Conservation (phyloP, 768 basidiomycete species). For the Macrolepiota dolichaula region DNA sequence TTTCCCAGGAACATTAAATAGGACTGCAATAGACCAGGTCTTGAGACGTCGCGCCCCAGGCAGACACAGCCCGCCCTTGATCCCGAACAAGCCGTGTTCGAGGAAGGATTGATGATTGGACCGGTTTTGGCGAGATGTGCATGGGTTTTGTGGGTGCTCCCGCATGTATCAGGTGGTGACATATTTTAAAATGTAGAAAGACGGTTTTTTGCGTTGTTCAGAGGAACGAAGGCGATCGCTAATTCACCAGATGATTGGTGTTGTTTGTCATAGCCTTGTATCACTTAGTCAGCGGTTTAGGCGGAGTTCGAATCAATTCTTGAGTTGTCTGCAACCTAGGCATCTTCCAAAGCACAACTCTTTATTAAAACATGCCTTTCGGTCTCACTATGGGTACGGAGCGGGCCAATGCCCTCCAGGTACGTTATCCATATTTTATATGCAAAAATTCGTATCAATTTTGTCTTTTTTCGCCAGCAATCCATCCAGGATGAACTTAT, state of each 20-base stretch:
- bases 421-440: conserved; percentile 24
- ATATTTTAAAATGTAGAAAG: too few species aligned
- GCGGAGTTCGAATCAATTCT: conserved; percentile 14
- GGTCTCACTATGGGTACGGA: conserved; percentile 79
- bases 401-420: conserved; percentile 69
- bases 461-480: conserved; percentile 41
- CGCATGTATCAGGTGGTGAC: too few species aligned
- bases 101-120: too few species aligned
- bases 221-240: too few species aligned
- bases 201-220: too few species aligned
- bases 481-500: conserved; percentile 81
- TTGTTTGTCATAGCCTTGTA: background rate
- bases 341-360: conserved; percentile 23
- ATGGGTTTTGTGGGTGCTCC: too few species aligned
- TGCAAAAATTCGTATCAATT: background rate
- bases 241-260: background rate
- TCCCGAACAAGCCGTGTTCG: too few species aligned
- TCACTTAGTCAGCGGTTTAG: conserved; percentile 1
- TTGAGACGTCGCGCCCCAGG: background rate
- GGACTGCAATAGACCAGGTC: background rate
- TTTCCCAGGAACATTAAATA: background rate
- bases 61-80: too few species aligned
- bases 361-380: conserved; percentile 54
- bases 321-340: conserved; percentile 3
- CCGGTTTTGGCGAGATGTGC: too few species aligned